Conservation (phyloP, 768 basidiomycete species). For the Lactifluus subvellereus region DNA sequence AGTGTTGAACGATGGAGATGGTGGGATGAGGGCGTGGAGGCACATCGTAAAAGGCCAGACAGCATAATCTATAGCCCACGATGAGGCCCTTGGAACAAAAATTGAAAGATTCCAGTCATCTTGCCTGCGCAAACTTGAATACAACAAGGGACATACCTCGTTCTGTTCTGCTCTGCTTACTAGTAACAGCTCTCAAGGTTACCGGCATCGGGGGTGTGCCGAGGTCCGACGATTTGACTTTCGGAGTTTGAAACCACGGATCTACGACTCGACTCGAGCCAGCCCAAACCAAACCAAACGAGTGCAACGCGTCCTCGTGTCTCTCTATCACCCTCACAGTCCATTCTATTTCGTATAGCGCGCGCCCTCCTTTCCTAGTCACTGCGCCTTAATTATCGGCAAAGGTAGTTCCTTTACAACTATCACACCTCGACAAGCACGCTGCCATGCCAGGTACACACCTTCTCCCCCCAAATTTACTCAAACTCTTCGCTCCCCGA, state of each 20-base stretch:
- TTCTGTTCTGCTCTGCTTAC: neutral
- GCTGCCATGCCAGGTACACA: constrained; percentile 62
- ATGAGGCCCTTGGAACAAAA: neutral
- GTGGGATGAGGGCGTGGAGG: constrained; percentile 9
- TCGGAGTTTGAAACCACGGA: constrained; percentile 5
- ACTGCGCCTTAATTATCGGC: constrained; percentile 14
- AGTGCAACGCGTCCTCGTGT: neutral
- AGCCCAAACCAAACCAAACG: neutral
- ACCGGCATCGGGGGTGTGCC: neutral
- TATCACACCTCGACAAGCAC: neutral
- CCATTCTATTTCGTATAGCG: constrained; percentile 8
- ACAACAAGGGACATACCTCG: neutral
- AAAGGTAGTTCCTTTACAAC: neutral
- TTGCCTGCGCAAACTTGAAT: neutral
- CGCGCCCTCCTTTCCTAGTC: neutral
- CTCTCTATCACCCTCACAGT: neutral
- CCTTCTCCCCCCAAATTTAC: constrained; percentile 89
- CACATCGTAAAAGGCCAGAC: neutral
- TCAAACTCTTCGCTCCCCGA: constrained; percentile 93
- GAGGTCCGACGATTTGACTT: neutral
- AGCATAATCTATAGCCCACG: constrained; percentile 10
- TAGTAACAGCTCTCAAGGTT: neutral
- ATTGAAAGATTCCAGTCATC: neutral
- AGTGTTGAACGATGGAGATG: constrained; percentile 12
- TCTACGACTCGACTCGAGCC: neutral